These are phyloP conservation scores for Coniferiporia sulphurascens DNA, from an alignment of 1,284 basidiomycete species.

Conservation along the genomic window DNA sequence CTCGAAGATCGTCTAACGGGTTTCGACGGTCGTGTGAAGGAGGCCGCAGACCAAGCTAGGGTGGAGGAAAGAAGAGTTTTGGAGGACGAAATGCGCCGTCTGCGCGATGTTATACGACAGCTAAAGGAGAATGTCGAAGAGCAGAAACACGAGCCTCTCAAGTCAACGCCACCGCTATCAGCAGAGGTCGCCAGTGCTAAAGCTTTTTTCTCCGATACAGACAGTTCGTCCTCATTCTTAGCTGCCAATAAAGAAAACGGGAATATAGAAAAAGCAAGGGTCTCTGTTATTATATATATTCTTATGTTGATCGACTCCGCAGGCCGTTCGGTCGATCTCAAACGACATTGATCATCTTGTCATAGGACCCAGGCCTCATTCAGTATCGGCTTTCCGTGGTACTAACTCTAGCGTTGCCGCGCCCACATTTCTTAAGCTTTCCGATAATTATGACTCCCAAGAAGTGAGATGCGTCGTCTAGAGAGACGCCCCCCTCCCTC, in stretches of 20 bases:
- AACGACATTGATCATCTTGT: slow-evolving; percentile 15
- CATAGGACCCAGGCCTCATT: slow-evolving; percentile 6
- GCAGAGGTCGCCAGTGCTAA: not conserved
- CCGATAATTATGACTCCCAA: not conserved
- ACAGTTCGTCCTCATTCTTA: slow-evolving; percentile 3
- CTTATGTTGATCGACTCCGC: not conserved
- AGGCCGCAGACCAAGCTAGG: not conserved
- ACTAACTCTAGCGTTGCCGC: not conserved
- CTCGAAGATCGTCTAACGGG: slow-evolving; percentile 25
- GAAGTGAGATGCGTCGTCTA: not conserved
- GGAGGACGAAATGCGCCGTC: slow-evolving; percentile 31
- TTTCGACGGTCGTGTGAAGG: slow-evolving; percentile 3
- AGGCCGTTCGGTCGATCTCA: slow-evolving; percentile 5
- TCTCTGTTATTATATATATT: not conserved
- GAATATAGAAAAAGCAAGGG: not conserved
- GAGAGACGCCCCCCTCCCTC: not conserved
- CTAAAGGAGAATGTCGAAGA: slow-evolving; percentile 26
- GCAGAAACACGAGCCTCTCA: slow-evolving; percentile 29
- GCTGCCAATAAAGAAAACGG: slow-evolving; percentile 1
- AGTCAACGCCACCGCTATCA: slow-evolving; percentile 6
- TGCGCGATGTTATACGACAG: slow-evolving; percentile 36
- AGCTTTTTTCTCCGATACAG: slow-evolving; percentile 4
- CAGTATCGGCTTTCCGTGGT: slow-evolving; percentile 3
- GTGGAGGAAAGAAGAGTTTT: slow-evolving; percentile 20
- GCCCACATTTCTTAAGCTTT: not conserved